Base-by-base conservation (phyloP, 139 green algal genomes). In the Mesostigma viride region DNA sequence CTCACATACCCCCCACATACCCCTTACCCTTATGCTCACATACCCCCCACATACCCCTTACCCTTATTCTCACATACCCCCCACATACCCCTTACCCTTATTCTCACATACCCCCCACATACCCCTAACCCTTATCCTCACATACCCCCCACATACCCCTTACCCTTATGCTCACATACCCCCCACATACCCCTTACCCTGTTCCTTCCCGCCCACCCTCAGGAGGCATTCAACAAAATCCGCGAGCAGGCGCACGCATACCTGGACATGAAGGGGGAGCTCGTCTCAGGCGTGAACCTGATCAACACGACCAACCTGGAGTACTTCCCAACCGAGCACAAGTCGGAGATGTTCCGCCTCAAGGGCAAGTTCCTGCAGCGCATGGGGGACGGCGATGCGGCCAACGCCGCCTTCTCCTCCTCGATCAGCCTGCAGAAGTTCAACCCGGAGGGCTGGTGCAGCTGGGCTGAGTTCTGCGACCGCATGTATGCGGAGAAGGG, bases 201-300 rank as follows among this genome's bases (percentile, higher is more conserved):
- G n/a, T n/a, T n/a, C n/a, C n/a, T n/a, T n/a, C n/a, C n/a, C n/a
- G n/a, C n/a, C n/a, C n/a, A n/a, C n/a, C n/a, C n/a, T n/a, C 86
- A 96, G 77, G 92, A 98, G 69, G 93, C 93, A 8, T 99, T 97
- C 78, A 78, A 92, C 11, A 99, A 99, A 79, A 96, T 96, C 67
- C 73, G 81, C 31, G 90, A 96, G 76, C 88, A 96, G 76, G 78
- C 67, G 4, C 67, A 89, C 62, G 82, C 86, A 4, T 84, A 84
- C 36, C 51, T 92, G 28, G 64, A 70, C 26, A 84, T 84, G 57
- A 40, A 62, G 44, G 71, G 67, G 36, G 78, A 89, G 74, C 62
- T 88, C 40, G 46, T 78, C 20, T 80, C 82, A 24, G 93, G 90
- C 14, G 71, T 96, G 17, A 94, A 91, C 78, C 80, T 95, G 53